Base-by-base conservation (phyloP, 2,329 filamentous ascomycete species). In the Anisogramma anomala region DNA sequence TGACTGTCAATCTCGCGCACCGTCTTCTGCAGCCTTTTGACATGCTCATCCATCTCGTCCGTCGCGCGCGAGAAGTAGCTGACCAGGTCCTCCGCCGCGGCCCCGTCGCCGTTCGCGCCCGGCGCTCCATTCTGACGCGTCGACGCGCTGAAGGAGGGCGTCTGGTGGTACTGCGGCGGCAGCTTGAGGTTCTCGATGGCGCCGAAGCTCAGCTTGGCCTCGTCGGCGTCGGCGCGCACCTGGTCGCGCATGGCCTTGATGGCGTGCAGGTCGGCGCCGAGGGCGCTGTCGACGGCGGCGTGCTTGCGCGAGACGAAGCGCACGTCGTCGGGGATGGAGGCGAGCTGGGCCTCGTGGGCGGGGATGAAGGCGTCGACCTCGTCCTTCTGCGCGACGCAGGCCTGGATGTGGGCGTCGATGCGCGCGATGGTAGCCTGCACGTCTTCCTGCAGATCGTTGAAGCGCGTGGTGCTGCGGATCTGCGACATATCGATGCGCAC, bases 401-500 rank as follows among this genome's bases (percentile, higher is more conserved):
- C 71, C 52, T 85, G 76, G 52, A 98, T 89, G 49, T 81, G 77
- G 43, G 75, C 74, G 60, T 98, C 89, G 48, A 94, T 77, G 8
- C 70, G 64, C 48, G 84, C 77, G 47, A 98, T 83, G 50, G 85
- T 67, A 48, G 78, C 75, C 55, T 94, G 86, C 13, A 94, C 68
- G 22, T 84, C 77, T 50, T 89, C 82, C 46, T 84, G 77, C 20
- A 94, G 79, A 59, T 94, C 89, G 56, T 87, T 85, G 66, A 91
- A 95, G 47, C 91, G 84, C 3, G 87, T 94, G 0, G 88, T 94
- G 13, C 83, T 82, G 39, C 86, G 78, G 46, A 96, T 68, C 55
- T 84, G 84, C 52, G 75, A 75, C 39, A 84, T 63, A 59, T 91
- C 84, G 53, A 94, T 83, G 53, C 83, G 80, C 14, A 86, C 82